Evolutionary conservation across 2,329 filamentous ascomycete species (phyloP).

Genomic region (Diaporthe citrichinensis): DNA sequence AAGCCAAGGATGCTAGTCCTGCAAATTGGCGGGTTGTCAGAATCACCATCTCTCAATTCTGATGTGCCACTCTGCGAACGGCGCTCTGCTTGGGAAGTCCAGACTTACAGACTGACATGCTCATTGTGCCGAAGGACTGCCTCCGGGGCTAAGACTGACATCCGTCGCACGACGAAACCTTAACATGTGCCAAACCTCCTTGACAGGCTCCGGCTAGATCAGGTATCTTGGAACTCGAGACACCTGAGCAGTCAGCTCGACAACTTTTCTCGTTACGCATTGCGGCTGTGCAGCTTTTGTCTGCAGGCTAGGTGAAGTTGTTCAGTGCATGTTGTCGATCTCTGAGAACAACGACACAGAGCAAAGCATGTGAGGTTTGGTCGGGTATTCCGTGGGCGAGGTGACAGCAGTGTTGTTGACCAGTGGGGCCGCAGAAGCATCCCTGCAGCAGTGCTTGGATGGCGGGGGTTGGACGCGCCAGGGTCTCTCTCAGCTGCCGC

Average conservation of each 20-base stretch:
- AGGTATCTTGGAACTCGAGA: background rate
- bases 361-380: background rate
- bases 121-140: background rate
- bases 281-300: background rate
- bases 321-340: background rate
- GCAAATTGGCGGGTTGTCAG: background rate
- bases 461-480: background rate
- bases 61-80: background rate
- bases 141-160: background rate
- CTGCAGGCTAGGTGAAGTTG: background rate
- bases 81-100: background rate
- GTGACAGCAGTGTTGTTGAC: background rate
- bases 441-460: background rate
- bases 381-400: background rate
- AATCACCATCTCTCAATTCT: background rate
- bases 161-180: conserved; percentile 18
- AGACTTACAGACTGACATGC: background rate
- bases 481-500: conserved; percentile 13
- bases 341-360: background rate
- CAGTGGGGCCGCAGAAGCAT: background rate
- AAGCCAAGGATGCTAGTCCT: background rate
- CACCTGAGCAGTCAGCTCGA: background rate
- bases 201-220: background rate
- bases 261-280: background rate
- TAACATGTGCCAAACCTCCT: background rate